A percentile compares a stretch with the other conserved stretches of the same genome.
Evolutionary conservation across 148 eudicot species (phyloP).

Genomic region (Pouteria glomerata): DNA sequence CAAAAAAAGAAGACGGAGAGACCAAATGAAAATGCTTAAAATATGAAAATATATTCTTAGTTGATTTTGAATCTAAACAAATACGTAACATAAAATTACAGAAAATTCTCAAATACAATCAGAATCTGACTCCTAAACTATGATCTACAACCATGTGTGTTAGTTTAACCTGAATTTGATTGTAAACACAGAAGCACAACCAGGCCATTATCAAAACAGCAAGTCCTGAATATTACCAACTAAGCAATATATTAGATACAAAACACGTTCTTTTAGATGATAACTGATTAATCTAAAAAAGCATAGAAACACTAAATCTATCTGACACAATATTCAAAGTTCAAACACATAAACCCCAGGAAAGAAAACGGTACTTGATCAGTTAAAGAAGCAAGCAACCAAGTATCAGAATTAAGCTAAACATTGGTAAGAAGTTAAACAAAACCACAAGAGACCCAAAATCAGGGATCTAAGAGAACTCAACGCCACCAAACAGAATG

Average conservation of each 20-base stretch:
- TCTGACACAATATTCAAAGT: not conserved
- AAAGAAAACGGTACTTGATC: not conserved
- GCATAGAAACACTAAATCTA: not conserved
- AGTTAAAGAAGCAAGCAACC: not conserved
- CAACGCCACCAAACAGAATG: not conserved
- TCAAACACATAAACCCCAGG: not conserved
- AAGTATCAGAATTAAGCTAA: conserved; percentile 1
- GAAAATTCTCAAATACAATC: not conserved
- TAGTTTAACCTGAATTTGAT: not conserved
- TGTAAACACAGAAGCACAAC: not conserved
- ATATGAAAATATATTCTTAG: not conserved
- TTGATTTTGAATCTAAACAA: no score
- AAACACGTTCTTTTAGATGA: not conserved
- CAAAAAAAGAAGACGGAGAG: no score
- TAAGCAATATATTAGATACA: conserved; percentile 1
- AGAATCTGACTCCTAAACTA: not conserved
- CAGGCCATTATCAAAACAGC: not conserved
- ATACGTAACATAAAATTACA: not conserved
- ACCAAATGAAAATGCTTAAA: not conserved
- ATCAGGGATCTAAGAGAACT: conserved; percentile 3
- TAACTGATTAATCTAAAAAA: not conserved
- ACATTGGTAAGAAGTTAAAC: not conserved
- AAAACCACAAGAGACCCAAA: not conserved
- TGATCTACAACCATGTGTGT: not conserved
- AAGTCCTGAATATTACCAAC: not conserved